Evolutionary conservation across 805 yeast species (phyloP).

Genomic region (Candida germanica): DNA sequence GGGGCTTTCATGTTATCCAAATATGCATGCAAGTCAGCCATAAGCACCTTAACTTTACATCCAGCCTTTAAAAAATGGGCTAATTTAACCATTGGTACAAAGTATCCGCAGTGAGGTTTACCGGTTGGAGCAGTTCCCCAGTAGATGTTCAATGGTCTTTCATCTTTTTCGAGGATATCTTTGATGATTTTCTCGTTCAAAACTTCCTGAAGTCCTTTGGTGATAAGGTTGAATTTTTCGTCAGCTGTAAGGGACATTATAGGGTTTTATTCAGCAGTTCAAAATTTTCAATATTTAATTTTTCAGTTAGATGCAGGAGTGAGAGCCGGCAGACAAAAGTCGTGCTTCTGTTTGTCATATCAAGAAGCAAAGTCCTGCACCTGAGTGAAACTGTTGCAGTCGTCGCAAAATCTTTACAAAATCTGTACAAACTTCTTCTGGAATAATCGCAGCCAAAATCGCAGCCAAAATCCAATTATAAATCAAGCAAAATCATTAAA

Average conservation of each 20-base stretch:
- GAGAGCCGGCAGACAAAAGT: too few species aligned
- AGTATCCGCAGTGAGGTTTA: constrained; percentile 97
- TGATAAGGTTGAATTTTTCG: constrained; percentile 70
- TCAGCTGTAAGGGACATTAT: constrained; percentile 27
- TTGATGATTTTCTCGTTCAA: constrained; percentile 85
- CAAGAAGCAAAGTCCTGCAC: too few species aligned
- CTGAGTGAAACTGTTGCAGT: too few species aligned
- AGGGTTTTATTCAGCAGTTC: constrained; percentile 1
- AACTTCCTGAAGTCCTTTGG: constrained; percentile 87
- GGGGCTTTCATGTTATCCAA: constrained; percentile 99
- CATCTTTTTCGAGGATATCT: constrained; percentile 73
- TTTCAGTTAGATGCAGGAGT: background rate
- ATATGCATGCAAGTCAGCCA: constrained; percentile 96
- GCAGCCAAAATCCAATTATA: too few species aligned
- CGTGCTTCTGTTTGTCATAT: too few species aligned
- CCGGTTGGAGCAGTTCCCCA: constrained; percentile 99
- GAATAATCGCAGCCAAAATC: too few species aligned
- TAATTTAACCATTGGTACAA: constrained; percentile 94
- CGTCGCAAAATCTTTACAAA: too few species aligned
- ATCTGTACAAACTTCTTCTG: too few species aligned
- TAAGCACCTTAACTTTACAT: constrained; percentile 83
- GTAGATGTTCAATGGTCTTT: constrained; percentile 81
- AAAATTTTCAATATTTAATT: constrained; percentile 1
- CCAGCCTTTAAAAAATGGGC: constrained; percentile 96
- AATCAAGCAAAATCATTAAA: too few species aligned